Conservation (phyloP, 2,329 filamentous ascomycete genomes). For the Beauveria scarabaeidicola region DNA sequence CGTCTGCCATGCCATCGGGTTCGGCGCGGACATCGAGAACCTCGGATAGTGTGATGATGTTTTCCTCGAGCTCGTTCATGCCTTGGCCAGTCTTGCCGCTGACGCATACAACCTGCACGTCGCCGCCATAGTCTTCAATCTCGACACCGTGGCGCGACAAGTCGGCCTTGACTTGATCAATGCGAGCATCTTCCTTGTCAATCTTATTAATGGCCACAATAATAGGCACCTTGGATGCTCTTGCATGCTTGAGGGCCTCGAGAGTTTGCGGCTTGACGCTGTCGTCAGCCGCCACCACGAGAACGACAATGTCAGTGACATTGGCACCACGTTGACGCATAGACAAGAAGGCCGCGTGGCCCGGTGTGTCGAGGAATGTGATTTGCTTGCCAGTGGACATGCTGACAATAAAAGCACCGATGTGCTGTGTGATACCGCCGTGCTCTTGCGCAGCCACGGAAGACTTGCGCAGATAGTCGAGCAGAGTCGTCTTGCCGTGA, state of each 20-base stretch:
- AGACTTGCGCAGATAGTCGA: slow-evolving; percentile 88
- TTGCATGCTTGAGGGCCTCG: slow-evolving; percentile 91
- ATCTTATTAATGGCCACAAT: slow-evolving; percentile 98
- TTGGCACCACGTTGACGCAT: slow-evolving; percentile 95
- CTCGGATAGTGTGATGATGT: slow-evolving; percentile 75
- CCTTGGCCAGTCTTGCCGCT: slow-evolving; percentile 90
- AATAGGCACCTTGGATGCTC: slow-evolving; percentile 78
- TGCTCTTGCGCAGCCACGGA: slow-evolving; percentile 87
- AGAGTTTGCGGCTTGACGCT: slow-evolving; percentile 96
- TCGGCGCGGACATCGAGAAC: slow-evolving; percentile 86
- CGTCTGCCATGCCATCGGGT: slow-evolving; percentile 67
- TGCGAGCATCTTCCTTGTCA: slow-evolving; percentile 74
- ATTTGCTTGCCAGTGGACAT: slow-evolving; percentile 82
- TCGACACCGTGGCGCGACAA: slow-evolving; percentile 76
- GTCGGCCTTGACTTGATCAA: slow-evolving; percentile 82
- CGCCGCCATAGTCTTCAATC: slow-evolving; percentile 90
- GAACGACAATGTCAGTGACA: slow-evolving; percentile 91
- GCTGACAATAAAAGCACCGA: slow-evolving; percentile 89
- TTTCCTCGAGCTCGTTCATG: slow-evolving; percentile 88
- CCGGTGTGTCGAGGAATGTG: slow-evolving; percentile 94
- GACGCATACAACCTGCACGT: slow-evolving; percentile 84
- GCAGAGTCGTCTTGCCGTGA: slow-evolving; percentile 92
- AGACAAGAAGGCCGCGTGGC: slow-evolving; percentile 87
- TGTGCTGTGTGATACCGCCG: slow-evolving; percentile 96
- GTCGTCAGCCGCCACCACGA: slow-evolving; percentile 94